phyloP scores from a whole-genome alignment of 495 filamentous ascomycete species.

The Lophium mytilinum region DNA sequence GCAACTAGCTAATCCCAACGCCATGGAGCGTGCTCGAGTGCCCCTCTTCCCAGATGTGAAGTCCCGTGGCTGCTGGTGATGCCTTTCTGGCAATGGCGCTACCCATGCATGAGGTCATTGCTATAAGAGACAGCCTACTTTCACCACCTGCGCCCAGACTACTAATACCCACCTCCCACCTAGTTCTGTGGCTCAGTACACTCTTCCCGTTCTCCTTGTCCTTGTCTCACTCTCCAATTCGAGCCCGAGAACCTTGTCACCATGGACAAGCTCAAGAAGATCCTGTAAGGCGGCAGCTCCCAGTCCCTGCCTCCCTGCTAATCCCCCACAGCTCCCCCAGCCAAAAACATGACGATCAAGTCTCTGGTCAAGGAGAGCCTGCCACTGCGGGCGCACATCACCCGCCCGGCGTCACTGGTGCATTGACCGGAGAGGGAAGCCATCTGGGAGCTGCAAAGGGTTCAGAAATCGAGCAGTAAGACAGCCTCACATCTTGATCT shows the following conservation, averaged over 20 bases:
- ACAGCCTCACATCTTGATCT: not conserved
- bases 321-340: constrained; percentile 10
- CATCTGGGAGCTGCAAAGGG: constrained; percentile 7
- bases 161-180: not conserved
- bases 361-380: constrained; percentile 10
- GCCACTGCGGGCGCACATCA: not conserved
- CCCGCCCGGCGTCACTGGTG: not conserved
- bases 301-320: not conserved
- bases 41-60: no score
- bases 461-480: no score
- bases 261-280: constrained; percentile 32
- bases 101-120: not conserved
- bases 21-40: no score
- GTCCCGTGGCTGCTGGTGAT: not conserved
- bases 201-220: not conserved
- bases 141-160: not conserved
- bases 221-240: not conserved
- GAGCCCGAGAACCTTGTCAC: not conserved
- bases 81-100: not conserved
- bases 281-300: constrained; percentile 18
- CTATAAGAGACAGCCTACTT: not conserved
- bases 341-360: constrained; percentile 13
- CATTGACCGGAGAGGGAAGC: constrained; percentile 15
- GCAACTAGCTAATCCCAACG: no score
- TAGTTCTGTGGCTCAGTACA: not conserved